A percentile compares a stretch with the other conserved stretches of the same genome.
phyloP scores from a whole-genome alignment of 1,284 basidiomycete species.

The Volvariella surrecta region DNA sequence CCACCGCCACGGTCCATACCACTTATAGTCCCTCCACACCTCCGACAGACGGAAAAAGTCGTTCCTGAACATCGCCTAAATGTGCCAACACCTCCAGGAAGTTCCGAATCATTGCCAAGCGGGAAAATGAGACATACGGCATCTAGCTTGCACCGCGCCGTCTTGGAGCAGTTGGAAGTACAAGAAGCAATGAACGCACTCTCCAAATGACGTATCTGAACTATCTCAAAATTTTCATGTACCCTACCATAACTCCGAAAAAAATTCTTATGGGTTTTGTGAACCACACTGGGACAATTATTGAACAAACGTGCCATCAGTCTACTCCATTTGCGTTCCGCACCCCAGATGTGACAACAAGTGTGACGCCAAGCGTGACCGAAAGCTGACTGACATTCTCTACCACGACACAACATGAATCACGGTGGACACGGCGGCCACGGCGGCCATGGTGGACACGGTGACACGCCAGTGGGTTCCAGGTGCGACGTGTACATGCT shows the following conservation, averaged over 20 bases:
- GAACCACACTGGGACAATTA: too few relatives aligned
- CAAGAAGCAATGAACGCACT: slow-evolving; percentile 63
- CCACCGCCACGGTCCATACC: slow-evolving; percentile 67
- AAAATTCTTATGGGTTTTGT: too few relatives aligned
- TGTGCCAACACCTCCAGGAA: background rate
- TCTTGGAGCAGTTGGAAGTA: slow-evolving; percentile 66
- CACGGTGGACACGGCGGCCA: slow-evolving; percentile 38
- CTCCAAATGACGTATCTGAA: slow-evolving; percentile 17
- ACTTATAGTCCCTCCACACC: slow-evolving; percentile 60
- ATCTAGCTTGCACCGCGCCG: slow-evolving; percentile 65
- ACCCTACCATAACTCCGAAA: too few relatives aligned
- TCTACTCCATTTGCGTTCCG: too few relatives aligned
- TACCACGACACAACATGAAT: slow-evolving; percentile 17
- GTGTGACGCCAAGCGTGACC: too few relatives aligned
- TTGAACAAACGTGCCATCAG: too few relatives aligned
- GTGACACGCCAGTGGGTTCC: slow-evolving; percentile 37
- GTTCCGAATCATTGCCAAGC: slow-evolving; percentile 5
- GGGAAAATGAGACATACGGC: slow-evolving; percentile 28
- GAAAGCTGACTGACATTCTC: too few relatives aligned
- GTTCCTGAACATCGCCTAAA: slow-evolving; percentile 4
- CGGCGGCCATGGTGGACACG: slow-evolving; percentile 25
- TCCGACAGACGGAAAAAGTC: slow-evolving; percentile 23
- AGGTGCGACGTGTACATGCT: slow-evolving; percentile 65
- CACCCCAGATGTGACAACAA: too few relatives aligned
- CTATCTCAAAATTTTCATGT: too few relatives aligned